These are phyloP conservation scores for Lasiodiplodia citricola DNA, from an alignment of 2,329 filamentous ascomycete genomes.

Conservation along the genomic window DNA sequence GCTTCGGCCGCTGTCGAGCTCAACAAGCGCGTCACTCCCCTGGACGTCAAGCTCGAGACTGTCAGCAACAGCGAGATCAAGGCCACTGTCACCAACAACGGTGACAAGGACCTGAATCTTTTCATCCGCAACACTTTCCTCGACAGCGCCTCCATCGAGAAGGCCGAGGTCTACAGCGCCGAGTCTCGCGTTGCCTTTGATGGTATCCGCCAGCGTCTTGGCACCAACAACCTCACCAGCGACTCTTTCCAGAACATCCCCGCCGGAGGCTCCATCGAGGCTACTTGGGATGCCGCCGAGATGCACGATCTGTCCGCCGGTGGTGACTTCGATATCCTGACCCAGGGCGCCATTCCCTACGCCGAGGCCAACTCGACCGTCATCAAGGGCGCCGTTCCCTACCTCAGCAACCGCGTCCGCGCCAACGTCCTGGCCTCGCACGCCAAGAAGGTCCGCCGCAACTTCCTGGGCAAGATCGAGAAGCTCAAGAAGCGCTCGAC, in stretches of 20 bases:
- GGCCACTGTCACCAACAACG: conserved; percentile 60
- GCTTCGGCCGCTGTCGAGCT: conserved; percentile 2
- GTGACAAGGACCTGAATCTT: conserved; percentile 55
- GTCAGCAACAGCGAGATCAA: conserved; percentile 59
- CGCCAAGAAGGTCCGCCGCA: conserved; percentile 55
- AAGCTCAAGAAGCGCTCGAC: conserved; percentile 49
- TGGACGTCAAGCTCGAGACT: conserved; percentile 30
- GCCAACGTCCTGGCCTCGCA: conserved; percentile 62
- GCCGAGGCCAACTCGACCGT: conserved; percentile 58
- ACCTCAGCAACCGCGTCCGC: conserved; percentile 63
- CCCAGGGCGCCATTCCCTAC: conserved; percentile 62
- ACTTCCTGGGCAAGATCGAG: conserved; percentile 41
- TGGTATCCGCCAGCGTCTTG: conserved; percentile 56
- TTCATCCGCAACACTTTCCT: conserved; percentile 60
- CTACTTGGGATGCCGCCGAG: conserved; percentile 62
- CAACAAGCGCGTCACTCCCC: conserved; percentile 18
- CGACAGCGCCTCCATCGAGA: conserved; percentile 58
- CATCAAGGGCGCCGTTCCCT: conserved; percentile 62
- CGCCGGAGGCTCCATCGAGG: conserved; percentile 55
- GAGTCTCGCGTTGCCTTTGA: conserved; percentile 56
- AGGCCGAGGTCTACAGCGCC: conserved; percentile 54
- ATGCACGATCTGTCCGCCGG: conserved; percentile 58
- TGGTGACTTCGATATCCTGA: conserved; percentile 62
- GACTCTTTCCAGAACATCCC: conserved; percentile 58
- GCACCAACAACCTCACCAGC: conserved; percentile 54